A percentile compares a stretch with the other conserved stretches of the same genome.
Conservation (phyloP, 1,284 basidiomycete species). For the Sanghuangporus weigelae region DNA sequence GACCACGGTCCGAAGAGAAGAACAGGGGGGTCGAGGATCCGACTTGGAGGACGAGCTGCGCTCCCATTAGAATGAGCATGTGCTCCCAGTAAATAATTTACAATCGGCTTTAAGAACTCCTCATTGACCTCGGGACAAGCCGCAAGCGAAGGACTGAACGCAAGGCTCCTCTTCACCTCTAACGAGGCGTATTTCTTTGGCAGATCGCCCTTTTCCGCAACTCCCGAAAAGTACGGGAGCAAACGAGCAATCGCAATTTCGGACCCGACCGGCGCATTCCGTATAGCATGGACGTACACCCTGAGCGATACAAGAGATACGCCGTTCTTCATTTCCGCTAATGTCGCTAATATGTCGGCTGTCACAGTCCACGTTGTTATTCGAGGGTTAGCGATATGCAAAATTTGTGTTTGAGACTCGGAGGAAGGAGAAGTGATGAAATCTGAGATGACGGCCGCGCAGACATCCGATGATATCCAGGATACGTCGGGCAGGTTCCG, state of each 20-base stretch:
- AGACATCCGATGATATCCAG: slow-evolving; percentile 20
- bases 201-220: neutral
- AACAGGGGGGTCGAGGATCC: neutral
- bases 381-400: slow-evolving; percentile 18
- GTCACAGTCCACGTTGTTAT: slow-evolving; percentile 12
- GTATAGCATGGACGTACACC: neutral
- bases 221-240: slow-evolving; percentile 14
- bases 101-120: neutral
- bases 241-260: slow-evolving; percentile 8
- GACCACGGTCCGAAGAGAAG: slow-evolving; percentile 16
- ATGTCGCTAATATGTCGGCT: neutral
- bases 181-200: slow-evolving; percentile 5
- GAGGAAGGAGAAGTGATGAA: neutral
- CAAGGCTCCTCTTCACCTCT: slow-evolving; percentile 1
- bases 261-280: neutral
- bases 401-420: neutral
- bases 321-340: neutral
- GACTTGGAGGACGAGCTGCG: neutral
- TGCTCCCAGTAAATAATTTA: neutral
- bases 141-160: slow-evolving; percentile 4
- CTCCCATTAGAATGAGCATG: neutral
- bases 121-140: slow-evolving; percentile 11
- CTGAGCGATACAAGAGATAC: neutral
- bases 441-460: slow-evolving; percentile 16
- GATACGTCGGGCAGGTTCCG: slow-evolving; percentile 16